phyloP scores from a whole-genome alignment of 371 early-diverging fungal genomes.

The Mortierella sp. region DNA sequence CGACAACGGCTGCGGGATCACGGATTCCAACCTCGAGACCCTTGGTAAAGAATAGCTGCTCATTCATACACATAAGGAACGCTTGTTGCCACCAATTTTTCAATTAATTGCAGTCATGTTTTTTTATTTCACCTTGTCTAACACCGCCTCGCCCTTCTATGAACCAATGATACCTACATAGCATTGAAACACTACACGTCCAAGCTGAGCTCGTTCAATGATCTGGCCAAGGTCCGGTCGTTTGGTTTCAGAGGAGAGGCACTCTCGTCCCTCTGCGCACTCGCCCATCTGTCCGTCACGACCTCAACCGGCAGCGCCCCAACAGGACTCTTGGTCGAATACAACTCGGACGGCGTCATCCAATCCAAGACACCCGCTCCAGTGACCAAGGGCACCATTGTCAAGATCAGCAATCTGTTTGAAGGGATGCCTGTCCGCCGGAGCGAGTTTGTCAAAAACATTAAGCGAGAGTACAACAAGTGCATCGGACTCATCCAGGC shows the following conservation, averaged over 20 bases:
- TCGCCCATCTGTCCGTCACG: constrained; percentile 69
- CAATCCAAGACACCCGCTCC: constrained; percentile 59
- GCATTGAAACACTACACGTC: constrained; percentile 86
- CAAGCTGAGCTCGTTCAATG: constrained; percentile 79
- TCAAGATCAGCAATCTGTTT: constrained; percentile 85
- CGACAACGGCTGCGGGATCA: constrained; percentile 92
- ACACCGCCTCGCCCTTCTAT: not conserved
- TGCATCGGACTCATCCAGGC: constrained; percentile 88
- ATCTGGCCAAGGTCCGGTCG: constrained; percentile 73
- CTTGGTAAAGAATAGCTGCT: no score
- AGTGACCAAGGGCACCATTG: constrained; percentile 85
- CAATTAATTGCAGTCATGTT: not conserved
- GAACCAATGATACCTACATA: constrained; percentile 13
- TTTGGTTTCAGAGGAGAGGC: constrained; percentile 94
- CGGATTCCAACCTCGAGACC: constrained; percentile 68
- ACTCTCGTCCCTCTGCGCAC: constrained; percentile 81
- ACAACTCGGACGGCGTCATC: constrained; percentile 69
- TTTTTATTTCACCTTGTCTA: not conserved
- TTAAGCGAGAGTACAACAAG: constrained; percentile 83
- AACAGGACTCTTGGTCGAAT: constrained; percentile 79
- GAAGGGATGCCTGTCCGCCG: constrained; percentile 91
- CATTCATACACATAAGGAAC: not conserved
- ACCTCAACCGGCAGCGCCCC: constrained; percentile 80
- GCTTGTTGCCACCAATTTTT: constrained; percentile 31
- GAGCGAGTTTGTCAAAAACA: constrained; percentile 86